phyloP scores from a whole-genome alignment of 257 asterid species.

The Scutellaria barbata region DNA sequence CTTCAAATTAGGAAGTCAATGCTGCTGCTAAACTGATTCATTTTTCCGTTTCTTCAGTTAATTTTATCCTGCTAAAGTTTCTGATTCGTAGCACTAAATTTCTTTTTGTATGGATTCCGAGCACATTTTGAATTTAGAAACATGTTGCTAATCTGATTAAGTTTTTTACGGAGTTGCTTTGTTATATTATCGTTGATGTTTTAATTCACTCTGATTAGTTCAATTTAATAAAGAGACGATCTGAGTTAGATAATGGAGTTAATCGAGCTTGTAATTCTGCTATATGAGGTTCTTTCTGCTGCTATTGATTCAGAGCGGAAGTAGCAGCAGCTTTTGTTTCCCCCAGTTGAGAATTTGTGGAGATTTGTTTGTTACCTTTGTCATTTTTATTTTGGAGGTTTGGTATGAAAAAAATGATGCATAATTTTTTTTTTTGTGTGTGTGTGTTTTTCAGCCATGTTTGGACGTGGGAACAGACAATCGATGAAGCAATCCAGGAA shows the following conservation, averaged over 20 bases:
- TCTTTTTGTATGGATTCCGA: neutral
- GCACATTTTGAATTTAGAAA: neutral
- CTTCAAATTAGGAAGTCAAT: conserved; percentile 10
- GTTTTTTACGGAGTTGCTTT: neutral
- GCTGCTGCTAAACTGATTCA: neutral
- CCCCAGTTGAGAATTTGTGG: neutral
- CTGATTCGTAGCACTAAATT: neutral
- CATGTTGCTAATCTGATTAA: neutral
- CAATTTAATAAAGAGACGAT: conserved; percentile 1
- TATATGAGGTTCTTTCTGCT: conserved; percentile 12
- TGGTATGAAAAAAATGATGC: conserved; percentile 21
- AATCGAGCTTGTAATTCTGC: neutral
- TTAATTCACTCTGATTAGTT: conserved; percentile 1
- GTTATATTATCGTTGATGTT: conserved; percentile 7
- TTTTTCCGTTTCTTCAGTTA: neutral
- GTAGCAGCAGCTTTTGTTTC: no score
- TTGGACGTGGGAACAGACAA: conserved; percentile 55
- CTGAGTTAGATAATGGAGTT: conserved; percentile 4
- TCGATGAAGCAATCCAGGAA: conserved; percentile 54
- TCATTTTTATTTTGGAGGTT: conserved; percentile 18
- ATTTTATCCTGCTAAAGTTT: neutral
- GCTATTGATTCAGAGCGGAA: neutral
- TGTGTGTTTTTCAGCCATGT: conserved; percentile 48
- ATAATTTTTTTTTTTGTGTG: neutral
- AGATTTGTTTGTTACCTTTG: neutral